phyloP scores from a whole-genome alignment of 805 yeast genomes.

The Suhomyces canberraensis region DNA sequence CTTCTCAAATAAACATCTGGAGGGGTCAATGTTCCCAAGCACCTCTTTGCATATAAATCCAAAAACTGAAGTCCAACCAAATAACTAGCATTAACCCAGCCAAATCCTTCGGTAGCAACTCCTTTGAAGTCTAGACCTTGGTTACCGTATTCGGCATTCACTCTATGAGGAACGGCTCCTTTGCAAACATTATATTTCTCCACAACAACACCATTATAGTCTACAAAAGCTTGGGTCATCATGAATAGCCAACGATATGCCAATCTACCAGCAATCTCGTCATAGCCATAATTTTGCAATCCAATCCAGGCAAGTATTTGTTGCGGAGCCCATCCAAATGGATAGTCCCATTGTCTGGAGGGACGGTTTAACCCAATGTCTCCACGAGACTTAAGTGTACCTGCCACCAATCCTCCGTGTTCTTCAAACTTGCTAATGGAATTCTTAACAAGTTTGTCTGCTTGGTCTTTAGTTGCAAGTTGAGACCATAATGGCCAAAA shows the following conservation, averaged over 20 bases:
- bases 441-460: constrained; percentile 52
- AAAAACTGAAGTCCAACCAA: constrained; percentile 66
- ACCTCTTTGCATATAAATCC: constrained; percentile 65
- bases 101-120: constrained; percentile 94
- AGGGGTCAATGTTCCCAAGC: constrained; percentile 75
- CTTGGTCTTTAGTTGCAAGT: constrained; percentile 62
- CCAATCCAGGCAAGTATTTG: constrained; percentile 95
- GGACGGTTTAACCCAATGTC: constrained; percentile 66
- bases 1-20: constrained; percentile 61
- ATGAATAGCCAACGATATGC: constrained; percentile 86
- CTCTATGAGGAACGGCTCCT: constrained; percentile 81
- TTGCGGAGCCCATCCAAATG: constrained; percentile 98
- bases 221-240: constrained; percentile 88
- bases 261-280: constrained; percentile 61
- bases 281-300: constrained; percentile 65
- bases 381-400: constrained; percentile 74
- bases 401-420: constrained; percentile 85
- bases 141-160: constrained; percentile 94
- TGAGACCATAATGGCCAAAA: constrained; percentile 93
- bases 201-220: constrained; percentile 89
- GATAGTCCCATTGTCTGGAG: constrained; percentile 97
- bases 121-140: constrained; percentile 93
- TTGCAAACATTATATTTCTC: constrained; percentile 91
- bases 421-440: constrained; percentile 73
- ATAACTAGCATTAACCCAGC: constrained; percentile 95